Base-by-base conservation (phyloP, 2,329 filamentous ascomycete species). In the Pezicula rhizophila region DNA sequence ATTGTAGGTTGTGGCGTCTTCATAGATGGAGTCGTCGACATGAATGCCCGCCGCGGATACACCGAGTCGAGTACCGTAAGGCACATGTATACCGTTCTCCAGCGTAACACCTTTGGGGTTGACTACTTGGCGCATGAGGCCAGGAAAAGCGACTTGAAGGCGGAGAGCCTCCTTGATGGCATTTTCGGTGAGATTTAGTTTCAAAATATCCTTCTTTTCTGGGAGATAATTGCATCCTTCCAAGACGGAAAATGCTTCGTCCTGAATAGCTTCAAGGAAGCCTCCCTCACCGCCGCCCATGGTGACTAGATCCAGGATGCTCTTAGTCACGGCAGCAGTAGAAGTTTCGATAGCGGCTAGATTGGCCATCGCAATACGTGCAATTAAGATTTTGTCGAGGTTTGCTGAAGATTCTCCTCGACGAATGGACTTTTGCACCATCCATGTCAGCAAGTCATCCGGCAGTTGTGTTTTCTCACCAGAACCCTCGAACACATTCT, bases 401-500 rank as follows among this genome's bases (percentile, higher is more conserved):
- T 42, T 42, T 42, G 25, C 20, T 26, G 40, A 42, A 42, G 40
- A 42, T 42, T 42, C 40, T 26, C 40, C 40, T 28, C 40, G 40
- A 26, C 40, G 40, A 42, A 42, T 42, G n/a, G 40, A 42, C 25
- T 42, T 42, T 28, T 42, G 40, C 18, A 42, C 20, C 40, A 42
- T 42, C 40, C 40, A 42, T 28, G 40, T 42, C 5, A 42, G 12
- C 20, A 42, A 42, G 40, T 26, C n/a, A 26, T 42, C 40, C 8
- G 40, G 25, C 10, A 42, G 23, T 17, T 42, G 40, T 31, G 8
- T 26, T 26, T 42, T 42, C 18, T 42, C 40, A 2, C 20, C 23
- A 42, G 40, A 42, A n/a, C 40, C 40, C 20, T 42, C 40, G 25
- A 42, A 42, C 11, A 42, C 40, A 23, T 42, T 42, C n/a, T 42